These are phyloP conservation scores for Seminavis robusta DNA, from an alignment of 108 stramenopile genomes.

Conservation along the genomic window DNA sequence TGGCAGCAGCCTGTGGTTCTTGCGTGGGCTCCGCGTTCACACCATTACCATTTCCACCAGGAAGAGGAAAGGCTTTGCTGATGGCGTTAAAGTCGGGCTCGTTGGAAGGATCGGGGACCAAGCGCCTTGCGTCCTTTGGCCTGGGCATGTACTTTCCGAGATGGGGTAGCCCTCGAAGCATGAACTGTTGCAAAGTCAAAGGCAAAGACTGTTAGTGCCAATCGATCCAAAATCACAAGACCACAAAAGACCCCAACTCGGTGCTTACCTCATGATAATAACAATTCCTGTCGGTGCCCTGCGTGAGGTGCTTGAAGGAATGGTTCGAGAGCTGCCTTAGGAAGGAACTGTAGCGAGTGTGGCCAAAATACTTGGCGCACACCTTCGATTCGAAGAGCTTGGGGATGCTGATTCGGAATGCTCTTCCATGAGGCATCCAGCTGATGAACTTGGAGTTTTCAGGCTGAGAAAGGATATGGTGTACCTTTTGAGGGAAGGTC, in stretches of 20 bases:
- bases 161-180: constrained; percentile 14
- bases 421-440: constrained; percentile 72
- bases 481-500: constrained; percentile 18
- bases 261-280: constrained; percentile 55
- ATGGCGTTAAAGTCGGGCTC: constrained; percentile 37
- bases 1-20: too few relatives aligned
- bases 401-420: constrained; percentile 57
- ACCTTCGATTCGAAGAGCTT: constrained; percentile 33
- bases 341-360: constrained; percentile 70
- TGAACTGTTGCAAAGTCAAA: not conserved
- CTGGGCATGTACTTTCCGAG: constrained; percentile 23
- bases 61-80: constrained; percentile 8
- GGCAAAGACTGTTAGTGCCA: not conserved
- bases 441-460: constrained; percentile 10
- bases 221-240: not conserved
- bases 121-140: constrained; percentile 13
- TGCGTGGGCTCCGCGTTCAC: too few relatives aligned
- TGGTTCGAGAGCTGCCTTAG: constrained; percentile 78
- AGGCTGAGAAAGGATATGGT: constrained; percentile 6
- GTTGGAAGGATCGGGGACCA: constrained; percentile 45
- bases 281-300: constrained; percentile 45
- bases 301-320: constrained; percentile 20
- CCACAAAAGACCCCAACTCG: not conserved
- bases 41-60: too few relatives aligned
- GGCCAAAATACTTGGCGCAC: constrained; percentile 52